A percentile compares a stretch with the other conserved stretches of the same genome.
Conservation (phyloP, 169 alveolate species). For the Plasmodium falciparum region DNA sequence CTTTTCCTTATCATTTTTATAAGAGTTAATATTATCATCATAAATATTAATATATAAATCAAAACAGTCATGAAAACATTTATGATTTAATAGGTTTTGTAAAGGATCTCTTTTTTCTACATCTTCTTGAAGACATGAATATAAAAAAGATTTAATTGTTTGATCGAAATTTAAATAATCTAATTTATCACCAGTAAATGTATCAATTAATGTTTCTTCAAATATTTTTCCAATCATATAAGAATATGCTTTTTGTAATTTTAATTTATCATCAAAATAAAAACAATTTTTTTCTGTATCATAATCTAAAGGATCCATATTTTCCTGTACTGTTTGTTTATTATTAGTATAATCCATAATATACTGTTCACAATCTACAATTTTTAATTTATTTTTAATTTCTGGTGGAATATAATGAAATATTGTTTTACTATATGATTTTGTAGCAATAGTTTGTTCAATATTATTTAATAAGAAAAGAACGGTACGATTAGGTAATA, state of each 20-base stretch:
- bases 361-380: no score
- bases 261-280: conserved; percentile 14
- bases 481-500: conserved; percentile 18
- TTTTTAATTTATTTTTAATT: background rate
- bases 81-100: conserved; percentile 19
- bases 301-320: background rate
- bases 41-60: conserved; percentile 60
- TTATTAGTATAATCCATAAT: background rate
- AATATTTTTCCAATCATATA: conserved; percentile 63
- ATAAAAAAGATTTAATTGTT: conserved; percentile 24
- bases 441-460: conserved; percentile 51
- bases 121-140: conserved; percentile 23
- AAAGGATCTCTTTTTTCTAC: conserved; percentile 25
- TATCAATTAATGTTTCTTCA: conserved; percentile 65
- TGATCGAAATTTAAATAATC: conserved; percentile 67
- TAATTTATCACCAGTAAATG: conserved; percentile 68
- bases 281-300: conserved; percentile 1
- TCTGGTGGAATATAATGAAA: conserved; percentile 62
- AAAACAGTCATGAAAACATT: conserved; percentile 55
- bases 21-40: conserved; percentile 69
- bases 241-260: conserved; percentile 61
- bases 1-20: conserved; percentile 66
- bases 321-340: background rate
- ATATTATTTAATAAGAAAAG: conserved; percentile 15
- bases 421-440: conserved; percentile 45